These are phyloP conservation scores for Alternaria sp. DNA, from an alignment of 2,329 filamentous ascomycete genomes.

Conservation along the genomic window DNA sequence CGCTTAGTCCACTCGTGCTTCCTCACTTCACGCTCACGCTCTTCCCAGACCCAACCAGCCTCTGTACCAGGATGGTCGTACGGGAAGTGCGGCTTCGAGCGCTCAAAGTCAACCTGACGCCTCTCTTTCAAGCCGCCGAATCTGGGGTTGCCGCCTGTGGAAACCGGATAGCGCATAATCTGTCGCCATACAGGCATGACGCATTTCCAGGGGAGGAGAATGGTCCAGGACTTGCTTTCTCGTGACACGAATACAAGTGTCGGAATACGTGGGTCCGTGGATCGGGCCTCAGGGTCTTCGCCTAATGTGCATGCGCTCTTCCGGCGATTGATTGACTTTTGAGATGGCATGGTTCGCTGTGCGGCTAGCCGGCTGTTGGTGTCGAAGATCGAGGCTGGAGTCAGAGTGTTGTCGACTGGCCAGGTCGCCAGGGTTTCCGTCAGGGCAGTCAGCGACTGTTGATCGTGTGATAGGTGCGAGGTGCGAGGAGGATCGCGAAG, in stretches of 20 bases:
- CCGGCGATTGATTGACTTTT: slow-evolving; percentile 81
- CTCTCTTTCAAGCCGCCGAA: slow-evolving; percentile 84
- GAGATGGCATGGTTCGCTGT: slow-evolving; percentile 70
- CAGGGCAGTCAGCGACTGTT: slow-evolving; percentile 50
- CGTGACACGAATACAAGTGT: slow-evolving; percentile 72
- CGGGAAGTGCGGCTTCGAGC: slow-evolving; percentile 80
- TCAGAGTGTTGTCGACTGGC: slow-evolving; percentile 65
- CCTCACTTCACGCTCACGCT: slow-evolving; percentile 66
- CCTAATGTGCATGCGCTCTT: slow-evolving; percentile 70
- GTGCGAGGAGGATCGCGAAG: slow-evolving; percentile 75
- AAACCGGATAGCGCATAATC: slow-evolving; percentile 81
- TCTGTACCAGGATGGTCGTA: slow-evolving; percentile 81
- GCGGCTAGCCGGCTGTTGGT: slow-evolving; percentile 70
- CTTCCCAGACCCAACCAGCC: slow-evolving; percentile 80
- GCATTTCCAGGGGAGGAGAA: slow-evolving; percentile 90
- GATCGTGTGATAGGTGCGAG: slow-evolving; percentile 37
- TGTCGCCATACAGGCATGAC: slow-evolving; percentile 85
- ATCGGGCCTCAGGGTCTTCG: slow-evolving; percentile 61
- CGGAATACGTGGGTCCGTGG: slow-evolving; percentile 77
- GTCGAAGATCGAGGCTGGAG: slow-evolving; percentile 68
- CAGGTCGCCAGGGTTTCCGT: slow-evolving; percentile 70
- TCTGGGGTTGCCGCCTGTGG: slow-evolving; percentile 77
- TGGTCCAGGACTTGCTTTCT: slow-evolving; percentile 70
- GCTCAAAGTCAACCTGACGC: slow-evolving; percentile 82
- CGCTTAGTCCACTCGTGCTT: slow-evolving; percentile 74